A percentile compares a stretch with the other conserved stretches of the same genome.
These are phyloP conservation scores for Macaranga tanarius DNA, from an alignment of 441 rosid species.

Conservation along the genomic window DNA sequence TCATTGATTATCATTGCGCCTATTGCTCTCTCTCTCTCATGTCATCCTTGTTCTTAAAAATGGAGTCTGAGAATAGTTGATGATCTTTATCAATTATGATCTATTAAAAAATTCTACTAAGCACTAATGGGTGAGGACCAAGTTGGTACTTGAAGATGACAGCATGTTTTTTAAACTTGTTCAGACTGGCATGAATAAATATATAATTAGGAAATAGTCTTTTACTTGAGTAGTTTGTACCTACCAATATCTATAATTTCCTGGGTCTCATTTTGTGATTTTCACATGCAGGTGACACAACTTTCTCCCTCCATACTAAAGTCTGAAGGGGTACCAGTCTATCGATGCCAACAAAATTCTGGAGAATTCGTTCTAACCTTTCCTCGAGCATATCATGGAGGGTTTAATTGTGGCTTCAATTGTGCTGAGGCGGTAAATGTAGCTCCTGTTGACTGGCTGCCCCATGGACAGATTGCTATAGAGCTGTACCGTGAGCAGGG, in stretches of 20 bases:
- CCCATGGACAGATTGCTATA: slow-evolving; percentile 94
- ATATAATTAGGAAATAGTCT: slow-evolving; percentile 1
- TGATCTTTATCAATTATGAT: background rate
- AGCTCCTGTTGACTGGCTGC: slow-evolving; percentile 99
- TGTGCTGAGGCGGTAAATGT: slow-evolving; percentile 99
- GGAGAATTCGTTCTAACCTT: slow-evolving; percentile 98
- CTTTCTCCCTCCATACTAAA: slow-evolving; percentile 93
- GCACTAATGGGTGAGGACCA: background rate
- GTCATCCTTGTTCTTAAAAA: background rate
- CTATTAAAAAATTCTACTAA: background rate
- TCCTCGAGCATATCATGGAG: slow-evolving; percentile 99
- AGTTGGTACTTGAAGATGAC: background rate
- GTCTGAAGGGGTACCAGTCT: slow-evolving; percentile 88
- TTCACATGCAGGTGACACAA: slow-evolving; percentile 81
- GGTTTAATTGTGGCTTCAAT: slow-evolving; percentile 95
- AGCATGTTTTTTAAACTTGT: background rate
- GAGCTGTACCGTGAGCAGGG: slow-evolving; percentile 89
- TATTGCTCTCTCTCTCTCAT: background rate
- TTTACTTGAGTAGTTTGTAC: background rate
- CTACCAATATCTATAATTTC: background rate
- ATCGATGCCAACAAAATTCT: slow-evolving; percentile 84
- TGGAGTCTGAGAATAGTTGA: background rate
- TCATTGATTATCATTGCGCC: background rate
- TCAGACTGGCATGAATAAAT: too few relatives aligned
- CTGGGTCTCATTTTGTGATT: slow-evolving; percentile 17